These are phyloP conservation scores for Malassezia sympodialis DNA, from an alignment of 1,284 basidiomycete genomes.

Conservation along the genomic window DNA sequence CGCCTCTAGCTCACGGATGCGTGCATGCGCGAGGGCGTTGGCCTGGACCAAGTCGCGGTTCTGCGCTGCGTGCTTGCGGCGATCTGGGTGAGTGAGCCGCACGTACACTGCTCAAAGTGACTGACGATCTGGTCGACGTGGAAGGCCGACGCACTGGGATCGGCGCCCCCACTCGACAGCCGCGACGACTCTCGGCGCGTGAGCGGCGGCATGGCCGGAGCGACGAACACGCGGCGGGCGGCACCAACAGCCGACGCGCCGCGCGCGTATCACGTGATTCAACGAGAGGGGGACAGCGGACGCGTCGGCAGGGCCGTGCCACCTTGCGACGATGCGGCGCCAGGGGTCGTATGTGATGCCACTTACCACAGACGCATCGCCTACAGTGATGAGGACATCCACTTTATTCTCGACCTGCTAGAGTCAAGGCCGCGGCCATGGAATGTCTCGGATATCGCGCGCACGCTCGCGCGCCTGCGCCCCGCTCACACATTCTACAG, in stretches of 20 bases:
- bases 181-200: conserved; percentile 19
- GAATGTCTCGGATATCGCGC: conserved; percentile 26
- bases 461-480: conserved; percentile 16
- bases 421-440: conserved; percentile 17
- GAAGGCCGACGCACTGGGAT: neutral
- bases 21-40: conserved; percentile 32
- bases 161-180: conserved; percentile 16
- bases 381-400: conserved; percentile 3
- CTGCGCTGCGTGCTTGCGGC: conserved; percentile 43
- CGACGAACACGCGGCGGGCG: neutral
- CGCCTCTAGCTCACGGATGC: conserved; percentile 39
- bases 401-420: conserved; percentile 22
- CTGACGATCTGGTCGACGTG: conserved; percentile 40
- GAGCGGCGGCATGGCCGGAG: conserved; percentile 10
- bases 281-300: conserved; percentile 2
- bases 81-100: conserved; percentile 18
- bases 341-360: neutral
- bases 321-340: neutral
- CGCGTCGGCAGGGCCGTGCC: neutral
- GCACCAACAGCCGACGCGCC: neutral
- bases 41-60: conserved; percentile 44
- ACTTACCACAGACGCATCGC: conserved; percentile 3
- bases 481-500: conserved; percentile 24
- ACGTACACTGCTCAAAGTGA: conserved; percentile 36
- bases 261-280: conserved; percentile 1